Conservation (phyloP, 306 rosid genomes). For the Casuarina glauca region DNA sequence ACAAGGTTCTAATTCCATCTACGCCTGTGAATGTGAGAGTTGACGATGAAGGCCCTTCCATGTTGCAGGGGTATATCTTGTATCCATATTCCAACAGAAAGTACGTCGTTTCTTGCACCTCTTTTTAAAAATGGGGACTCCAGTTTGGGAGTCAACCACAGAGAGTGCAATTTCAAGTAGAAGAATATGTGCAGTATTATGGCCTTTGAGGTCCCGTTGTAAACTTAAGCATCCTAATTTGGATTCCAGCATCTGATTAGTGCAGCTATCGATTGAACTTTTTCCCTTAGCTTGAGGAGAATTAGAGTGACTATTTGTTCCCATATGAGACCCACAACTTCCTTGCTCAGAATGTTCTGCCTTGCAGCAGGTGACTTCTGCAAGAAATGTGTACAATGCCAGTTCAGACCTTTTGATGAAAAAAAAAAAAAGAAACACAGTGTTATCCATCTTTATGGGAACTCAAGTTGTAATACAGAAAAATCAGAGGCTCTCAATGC, state of each 20-base stretch:
- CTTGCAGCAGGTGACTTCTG: slow-evolving; percentile 63
- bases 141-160: slow-evolving; percentile 52
- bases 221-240: slow-evolving; percentile 56
- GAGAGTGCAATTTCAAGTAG: slow-evolving; percentile 62
- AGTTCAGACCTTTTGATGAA: slow-evolving; percentile 66
- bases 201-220: slow-evolving; percentile 54
- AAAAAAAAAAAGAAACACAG: slow-evolving; percentile 9
- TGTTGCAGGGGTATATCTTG: slow-evolving; percentile 54
- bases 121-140: slow-evolving; percentile 53
- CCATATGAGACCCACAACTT: slow-evolving; percentile 62
- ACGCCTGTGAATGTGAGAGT: slow-evolving; percentile 45
- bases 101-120: slow-evolving; percentile 50
- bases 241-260: slow-evolving; percentile 58
- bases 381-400: slow-evolving; percentile 73
- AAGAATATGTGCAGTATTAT: slow-evolving; percentile 42
- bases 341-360: slow-evolving; percentile 64
- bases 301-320: slow-evolving; percentile 47
- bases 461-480: slow-evolving; percentile 35
- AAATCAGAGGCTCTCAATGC: slow-evolving; percentile 22
- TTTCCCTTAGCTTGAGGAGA: slow-evolving; percentile 55
- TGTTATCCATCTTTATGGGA: slow-evolving; percentile 21
- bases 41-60: slow-evolving; percentile 65
- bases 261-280: slow-evolving; percentile 42
- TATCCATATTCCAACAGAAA: slow-evolving; percentile 54
- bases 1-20: slow-evolving; percentile 51